These are phyloP conservation scores for Prinsepia uniflora DNA, from an alignment of 306 rosid genomes.

Conservation along the genomic window DNA sequence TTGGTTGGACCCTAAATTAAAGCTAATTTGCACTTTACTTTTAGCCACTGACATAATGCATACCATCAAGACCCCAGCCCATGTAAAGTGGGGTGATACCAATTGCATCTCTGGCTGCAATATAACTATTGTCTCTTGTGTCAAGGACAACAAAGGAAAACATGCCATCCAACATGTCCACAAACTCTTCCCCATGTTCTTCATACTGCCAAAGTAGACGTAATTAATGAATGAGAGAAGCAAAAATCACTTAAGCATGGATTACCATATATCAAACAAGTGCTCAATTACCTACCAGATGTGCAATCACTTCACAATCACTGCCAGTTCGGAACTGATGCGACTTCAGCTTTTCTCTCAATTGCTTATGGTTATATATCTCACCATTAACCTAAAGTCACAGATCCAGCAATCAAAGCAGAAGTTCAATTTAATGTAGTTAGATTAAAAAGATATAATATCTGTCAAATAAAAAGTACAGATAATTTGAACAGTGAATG, in stretches of 20 bases:
- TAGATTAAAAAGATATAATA: slow-evolving; percentile 4
- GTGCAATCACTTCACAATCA: slow-evolving; percentile 97
- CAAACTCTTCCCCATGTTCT: slow-evolving; percentile 89
- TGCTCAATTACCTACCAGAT: slow-evolving; percentile 70
- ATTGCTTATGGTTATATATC: slow-evolving; percentile 86
- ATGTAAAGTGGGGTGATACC: slow-evolving; percentile 88
- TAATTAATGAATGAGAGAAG: neutral
- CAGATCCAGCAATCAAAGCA: slow-evolving; percentile 24
- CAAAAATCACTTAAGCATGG: slow-evolving; percentile 3
- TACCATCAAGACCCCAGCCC: slow-evolving; percentile 99
- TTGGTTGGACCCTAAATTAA: neutral
- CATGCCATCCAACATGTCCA: slow-evolving; percentile 94
- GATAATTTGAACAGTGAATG: neutral
- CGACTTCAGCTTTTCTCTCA: slow-evolving; percentile 56
- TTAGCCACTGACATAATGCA: slow-evolving; percentile 19
- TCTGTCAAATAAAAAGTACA: neutral
- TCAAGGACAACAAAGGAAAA: slow-evolving; percentile 91
- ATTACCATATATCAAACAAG: slow-evolving; percentile 7
- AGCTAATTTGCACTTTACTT: neutral
- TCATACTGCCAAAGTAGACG: slow-evolving; percentile 60
- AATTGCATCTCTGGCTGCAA: slow-evolving; percentile 93
- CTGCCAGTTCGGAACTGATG: slow-evolving; percentile 89
- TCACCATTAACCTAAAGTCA: slow-evolving; percentile 83
- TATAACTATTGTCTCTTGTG: slow-evolving; percentile 70
- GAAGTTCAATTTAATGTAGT: neutral